These are phyloP conservation scores for Oryza punctata DNA, from an alignment of 176 grass and related monocot genomes.

Conservation along the genomic window DNA sequence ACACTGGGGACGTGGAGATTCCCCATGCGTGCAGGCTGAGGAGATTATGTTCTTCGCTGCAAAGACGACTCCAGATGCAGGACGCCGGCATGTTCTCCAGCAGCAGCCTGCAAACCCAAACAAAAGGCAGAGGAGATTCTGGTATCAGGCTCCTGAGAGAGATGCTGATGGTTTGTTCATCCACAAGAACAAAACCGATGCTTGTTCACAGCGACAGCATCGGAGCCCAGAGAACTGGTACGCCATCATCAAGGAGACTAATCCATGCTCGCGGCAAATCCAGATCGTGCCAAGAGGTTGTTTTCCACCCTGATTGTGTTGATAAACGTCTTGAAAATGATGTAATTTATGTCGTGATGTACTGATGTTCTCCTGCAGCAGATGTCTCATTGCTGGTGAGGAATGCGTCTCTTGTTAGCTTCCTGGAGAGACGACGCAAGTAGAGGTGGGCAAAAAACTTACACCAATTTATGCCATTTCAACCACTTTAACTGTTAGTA, in stretches of 20 bases:
- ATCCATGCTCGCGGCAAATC: neutral
- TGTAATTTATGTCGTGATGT: neutral
- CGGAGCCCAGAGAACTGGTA: neutral
- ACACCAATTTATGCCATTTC: neutral
- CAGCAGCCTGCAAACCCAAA: neutral
- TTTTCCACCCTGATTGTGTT: neutral
- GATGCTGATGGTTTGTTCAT: neutral
- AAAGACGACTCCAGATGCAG: slow-evolving; percentile 4
- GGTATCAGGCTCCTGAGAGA: neutral
- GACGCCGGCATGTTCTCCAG: neutral
- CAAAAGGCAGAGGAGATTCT: neutral
- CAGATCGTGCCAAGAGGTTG: slow-evolving; percentile 36
- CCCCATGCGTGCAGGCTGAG: slow-evolving; percentile 15
- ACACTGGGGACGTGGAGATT: neutral
- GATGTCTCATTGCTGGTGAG: slow-evolving; percentile 54
- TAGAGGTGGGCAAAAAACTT: slow-evolving; percentile 43
- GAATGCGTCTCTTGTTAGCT: slow-evolving; percentile 65
- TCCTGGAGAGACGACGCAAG: slow-evolving; percentile 67
- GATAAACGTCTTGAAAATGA: neutral
- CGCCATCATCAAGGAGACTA: neutral
- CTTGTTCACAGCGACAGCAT: neutral
- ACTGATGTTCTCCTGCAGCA: slow-evolving; percentile 2
- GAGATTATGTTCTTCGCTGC: slow-evolving; percentile 23
- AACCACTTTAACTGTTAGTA: neutral
- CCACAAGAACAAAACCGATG: neutral